These are phyloP conservation scores for Pichia gijzeniarum DNA, from an alignment of 805 yeast genomes.

Conservation along the genomic window DNA sequence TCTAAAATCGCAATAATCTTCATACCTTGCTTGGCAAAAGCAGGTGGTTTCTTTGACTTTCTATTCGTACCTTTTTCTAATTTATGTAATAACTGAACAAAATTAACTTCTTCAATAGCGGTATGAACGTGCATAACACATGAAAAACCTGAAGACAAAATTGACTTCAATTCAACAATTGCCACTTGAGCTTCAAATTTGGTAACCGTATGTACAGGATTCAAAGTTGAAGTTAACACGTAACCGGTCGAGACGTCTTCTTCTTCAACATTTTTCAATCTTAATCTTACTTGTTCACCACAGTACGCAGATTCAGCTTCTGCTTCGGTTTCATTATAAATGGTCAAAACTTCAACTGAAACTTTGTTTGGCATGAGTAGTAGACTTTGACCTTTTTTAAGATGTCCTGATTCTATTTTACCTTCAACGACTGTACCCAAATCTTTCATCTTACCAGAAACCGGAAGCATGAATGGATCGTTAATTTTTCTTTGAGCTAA, in stretches of 20 bases:
- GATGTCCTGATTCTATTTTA: conserved; percentile 92
- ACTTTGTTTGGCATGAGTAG: conserved; percentile 90
- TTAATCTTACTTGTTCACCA: conserved; percentile 96
- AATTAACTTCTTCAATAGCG: conserved; percentile 91
- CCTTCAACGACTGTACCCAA: conserved; percentile 98
- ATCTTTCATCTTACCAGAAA: conserved; percentile 91
- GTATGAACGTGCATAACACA: conserved; percentile 99
- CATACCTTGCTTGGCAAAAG: conserved; percentile 98
- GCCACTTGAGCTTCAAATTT: conserved; percentile 94
- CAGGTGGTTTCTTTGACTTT: conserved; percentile 93
- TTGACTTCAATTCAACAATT: conserved; percentile 91
- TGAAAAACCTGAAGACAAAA: conserved; percentile 89
- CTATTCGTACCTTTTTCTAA: conserved; percentile 96
- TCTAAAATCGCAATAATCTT: conserved; percentile 91
- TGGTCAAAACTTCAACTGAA: conserved; percentile 75
- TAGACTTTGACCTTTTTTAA: conserved; percentile 69
- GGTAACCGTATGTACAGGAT: conserved; percentile 88
- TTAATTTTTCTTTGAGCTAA: conserved; percentile 79
- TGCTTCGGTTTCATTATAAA: conserved; percentile 91
- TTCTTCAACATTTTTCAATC: conserved; percentile 93
- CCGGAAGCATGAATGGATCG: conserved; percentile 97
- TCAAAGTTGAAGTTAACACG: conserved; percentile 77
- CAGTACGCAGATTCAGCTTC: conserved; percentile 86
- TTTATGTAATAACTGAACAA: conserved; percentile 80
- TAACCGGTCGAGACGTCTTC: conserved; percentile 91